phyloP scores from a whole-genome alignment of 257 asterid genomes.

The Solanum virginianum region DNA sequence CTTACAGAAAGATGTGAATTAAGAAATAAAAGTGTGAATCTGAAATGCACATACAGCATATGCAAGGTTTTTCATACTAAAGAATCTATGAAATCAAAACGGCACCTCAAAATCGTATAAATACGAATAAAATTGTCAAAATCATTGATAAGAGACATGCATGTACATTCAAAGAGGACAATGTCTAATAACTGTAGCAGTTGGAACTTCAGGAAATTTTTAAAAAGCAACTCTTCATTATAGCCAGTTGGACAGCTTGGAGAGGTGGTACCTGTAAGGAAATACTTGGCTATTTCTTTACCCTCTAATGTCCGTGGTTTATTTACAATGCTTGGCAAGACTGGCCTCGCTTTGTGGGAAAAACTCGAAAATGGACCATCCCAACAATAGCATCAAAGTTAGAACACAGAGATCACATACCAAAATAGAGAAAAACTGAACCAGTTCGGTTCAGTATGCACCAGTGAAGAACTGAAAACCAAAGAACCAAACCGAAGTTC shows the following conservation, averaged over 20 bases:
- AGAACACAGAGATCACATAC: background rate
- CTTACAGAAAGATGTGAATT: background rate
- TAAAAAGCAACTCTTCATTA: background rate
- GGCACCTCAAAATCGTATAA: background rate
- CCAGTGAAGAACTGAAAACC: background rate
- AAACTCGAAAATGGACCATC: background rate
- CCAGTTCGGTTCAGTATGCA: background rate
- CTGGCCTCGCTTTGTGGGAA: background rate
- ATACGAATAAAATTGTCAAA: background rate
- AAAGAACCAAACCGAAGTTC: background rate
- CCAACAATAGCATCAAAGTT: background rate
- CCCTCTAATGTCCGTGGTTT: background rate
- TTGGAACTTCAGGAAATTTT: background rate
- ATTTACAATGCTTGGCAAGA: background rate
- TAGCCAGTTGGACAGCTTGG: background rate
- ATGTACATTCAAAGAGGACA: background rate
- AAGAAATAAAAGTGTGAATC: background rate
- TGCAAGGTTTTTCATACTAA: background rate
- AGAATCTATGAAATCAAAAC: background rate
- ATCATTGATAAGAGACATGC: background rate
- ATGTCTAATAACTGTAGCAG: background rate
- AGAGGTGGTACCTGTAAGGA: background rate
- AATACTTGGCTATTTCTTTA: background rate
- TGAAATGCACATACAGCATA: background rate
- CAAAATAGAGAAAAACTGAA: background rate